Conservation (phyloP, 1,139 yeast species). For the Candida sanyaensis region DNA sequence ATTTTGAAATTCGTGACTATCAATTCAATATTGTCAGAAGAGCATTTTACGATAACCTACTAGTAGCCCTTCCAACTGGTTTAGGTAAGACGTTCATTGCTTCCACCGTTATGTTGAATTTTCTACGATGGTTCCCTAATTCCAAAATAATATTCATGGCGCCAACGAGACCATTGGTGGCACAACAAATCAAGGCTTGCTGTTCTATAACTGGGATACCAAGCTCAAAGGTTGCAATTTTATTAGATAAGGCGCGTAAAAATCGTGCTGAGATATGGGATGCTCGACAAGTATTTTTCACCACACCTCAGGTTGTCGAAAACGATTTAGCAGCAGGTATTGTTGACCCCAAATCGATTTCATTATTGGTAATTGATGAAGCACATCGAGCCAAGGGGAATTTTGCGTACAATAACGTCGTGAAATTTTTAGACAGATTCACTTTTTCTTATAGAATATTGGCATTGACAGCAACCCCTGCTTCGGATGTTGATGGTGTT, state of each 20-base stretch:
- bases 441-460: conserved; percentile 70
- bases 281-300: conserved; percentile 76
- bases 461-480: conserved; percentile 96
- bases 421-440: conserved; percentile 61
- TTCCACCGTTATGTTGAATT: conserved; percentile 89
- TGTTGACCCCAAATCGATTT: conserved; percentile 72
- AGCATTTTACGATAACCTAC: conserved; percentile 70
- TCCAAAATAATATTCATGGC: conserved; percentile 92
- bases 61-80: conserved; percentile 96
- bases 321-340: conserved; percentile 80
- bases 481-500: conserved; percentile 82
- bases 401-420: conserved; percentile 85
- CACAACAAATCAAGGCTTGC: conserved; percentile 95
- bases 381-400: conserved; percentile 94
- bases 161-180: conserved; percentile 96
- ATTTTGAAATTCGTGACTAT: conserved; percentile 81
- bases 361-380: conserved; percentile 85
- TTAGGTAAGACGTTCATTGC: conserved; percentile 97
- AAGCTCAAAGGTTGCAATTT: conserved; percentile 71
- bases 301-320: conserved; percentile 96
- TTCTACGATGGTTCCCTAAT: conserved; percentile 75
- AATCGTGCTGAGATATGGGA: conserved; percentile 78
- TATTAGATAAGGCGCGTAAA: conserved; percentile 68
- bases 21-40: conserved; percentile 78
- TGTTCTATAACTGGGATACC: conserved; percentile 86